These are phyloP conservation scores for Henckelia pumila DNA, from an alignment of 257 asterid genomes.

Conservation along the genomic window DNA sequence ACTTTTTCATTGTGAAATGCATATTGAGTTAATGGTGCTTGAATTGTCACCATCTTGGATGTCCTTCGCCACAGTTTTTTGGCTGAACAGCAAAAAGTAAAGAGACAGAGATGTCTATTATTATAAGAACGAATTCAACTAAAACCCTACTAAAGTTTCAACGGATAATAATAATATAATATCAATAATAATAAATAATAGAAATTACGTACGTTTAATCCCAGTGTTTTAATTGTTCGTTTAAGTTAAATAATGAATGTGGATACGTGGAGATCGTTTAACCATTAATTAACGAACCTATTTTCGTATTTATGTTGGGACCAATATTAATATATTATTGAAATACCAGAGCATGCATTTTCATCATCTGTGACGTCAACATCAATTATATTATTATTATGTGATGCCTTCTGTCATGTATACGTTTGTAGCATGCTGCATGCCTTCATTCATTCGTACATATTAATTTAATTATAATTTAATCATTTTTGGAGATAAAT, in stretches of 20 bases:
- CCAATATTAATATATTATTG: not conserved
- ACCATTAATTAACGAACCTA: too few species aligned
- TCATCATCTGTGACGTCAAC: not conserved
- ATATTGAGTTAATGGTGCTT: not conserved
- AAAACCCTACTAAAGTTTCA: not conserved
- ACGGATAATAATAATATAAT: too few species aligned
- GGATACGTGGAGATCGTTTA: too few species aligned
- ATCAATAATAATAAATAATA: too few species aligned
- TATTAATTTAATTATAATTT: too few species aligned
- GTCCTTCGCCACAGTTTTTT: not conserved
- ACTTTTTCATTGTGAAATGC: not conserved
- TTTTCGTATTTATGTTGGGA: not conserved
- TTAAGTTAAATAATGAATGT: too few species aligned
- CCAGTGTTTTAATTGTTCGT: too few species aligned
- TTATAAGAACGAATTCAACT: not conserved
- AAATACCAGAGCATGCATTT: not conserved
- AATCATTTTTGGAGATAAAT: not conserved
- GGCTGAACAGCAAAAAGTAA: not conserved
- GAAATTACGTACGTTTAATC: too few species aligned
- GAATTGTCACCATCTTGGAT: not conserved
- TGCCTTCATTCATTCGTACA: too few species aligned
- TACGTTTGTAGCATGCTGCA: too few species aligned
- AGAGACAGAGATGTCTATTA: not conserved
- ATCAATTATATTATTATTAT: too few species aligned
- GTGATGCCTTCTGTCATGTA: too few species aligned